These are phyloP conservation scores for Umbellularia californica DNA, from an alignment of 164 flowering plant species.

Conservation along the genomic window DNA sequence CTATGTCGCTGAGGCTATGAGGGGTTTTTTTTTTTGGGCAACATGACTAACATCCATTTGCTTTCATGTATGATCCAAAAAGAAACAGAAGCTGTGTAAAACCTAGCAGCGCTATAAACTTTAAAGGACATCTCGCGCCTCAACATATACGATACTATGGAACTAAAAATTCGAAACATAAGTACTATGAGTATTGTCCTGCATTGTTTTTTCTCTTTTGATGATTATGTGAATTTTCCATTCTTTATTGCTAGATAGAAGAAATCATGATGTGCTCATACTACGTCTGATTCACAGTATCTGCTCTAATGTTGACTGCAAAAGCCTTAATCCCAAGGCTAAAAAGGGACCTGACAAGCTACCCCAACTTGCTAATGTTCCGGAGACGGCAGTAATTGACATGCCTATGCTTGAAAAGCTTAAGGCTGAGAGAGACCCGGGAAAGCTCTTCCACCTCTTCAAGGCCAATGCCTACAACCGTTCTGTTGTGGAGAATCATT, in stretches of 20 bases:
- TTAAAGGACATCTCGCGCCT: too few species aligned
- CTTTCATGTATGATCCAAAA: too few species aligned
- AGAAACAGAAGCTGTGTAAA: too few species aligned
- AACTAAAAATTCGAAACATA: too few species aligned
- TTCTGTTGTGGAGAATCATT: slow-evolving; percentile 59
- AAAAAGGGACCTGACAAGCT: not conserved
- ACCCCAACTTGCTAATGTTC: not conserved
- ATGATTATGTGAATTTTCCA: too few species aligned
- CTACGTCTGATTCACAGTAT: slow-evolving; percentile 52
- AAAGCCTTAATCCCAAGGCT: not conserved
- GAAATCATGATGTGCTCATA: slow-evolving; percentile 42
- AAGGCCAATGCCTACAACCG: slow-evolving; percentile 56
- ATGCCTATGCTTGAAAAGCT: slow-evolving; percentile 59
- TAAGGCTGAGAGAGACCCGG: slow-evolving; percentile 70
- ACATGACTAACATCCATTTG: too few species aligned
- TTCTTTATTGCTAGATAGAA: not conserved
- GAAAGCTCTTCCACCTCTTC: slow-evolving; percentile 54
- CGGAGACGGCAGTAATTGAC: slow-evolving; percentile 12
- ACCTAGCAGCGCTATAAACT: too few species aligned
- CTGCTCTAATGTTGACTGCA: slow-evolving; percentile 17
- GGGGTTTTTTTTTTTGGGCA: too few species aligned
- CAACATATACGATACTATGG: too few species aligned
- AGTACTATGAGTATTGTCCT: too few species aligned
- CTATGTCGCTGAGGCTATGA: too few species aligned
- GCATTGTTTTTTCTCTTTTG: too few species aligned